A percentile compares a stretch with the other conserved stretches of the same genome.
phyloP scores from a whole-genome alignment of 306 rosid genomes.

The Senna siamea region DNA sequence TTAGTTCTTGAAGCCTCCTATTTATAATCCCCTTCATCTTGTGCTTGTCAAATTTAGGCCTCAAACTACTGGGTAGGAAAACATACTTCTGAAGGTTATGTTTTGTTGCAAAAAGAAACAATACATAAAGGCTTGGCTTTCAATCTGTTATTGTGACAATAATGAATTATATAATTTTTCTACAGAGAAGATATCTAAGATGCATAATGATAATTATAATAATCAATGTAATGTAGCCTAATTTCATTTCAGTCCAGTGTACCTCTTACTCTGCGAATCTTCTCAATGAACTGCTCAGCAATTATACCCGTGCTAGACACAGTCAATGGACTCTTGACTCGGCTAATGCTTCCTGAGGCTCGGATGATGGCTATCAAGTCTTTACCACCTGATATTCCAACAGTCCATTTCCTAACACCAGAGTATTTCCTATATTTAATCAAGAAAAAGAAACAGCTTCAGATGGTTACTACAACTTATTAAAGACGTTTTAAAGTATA shows the following conservation, averaged over 20 bases:
- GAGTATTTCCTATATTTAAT: constrained; percentile 69
- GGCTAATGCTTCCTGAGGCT: constrained; percentile 93
- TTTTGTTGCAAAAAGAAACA: constrained; percentile 10
- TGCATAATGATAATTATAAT: constrained; percentile 16
- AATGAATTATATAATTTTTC: constrained; percentile 9
- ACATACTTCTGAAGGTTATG: constrained; percentile 1
- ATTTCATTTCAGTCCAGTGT: constrained; percentile 31
- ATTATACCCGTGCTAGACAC: constrained; percentile 67
- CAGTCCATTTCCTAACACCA: constrained; percentile 73
- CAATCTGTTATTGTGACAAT: not conserved
- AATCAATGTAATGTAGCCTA: constrained; percentile 18
- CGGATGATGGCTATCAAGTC: constrained; percentile 84
- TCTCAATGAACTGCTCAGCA: constrained; percentile 86
- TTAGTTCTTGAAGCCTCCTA: no score
- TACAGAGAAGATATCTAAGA: not conserved
- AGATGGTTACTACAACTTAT: constrained; percentile 13
- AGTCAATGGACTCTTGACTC: constrained; percentile 64
- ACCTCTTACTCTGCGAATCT: constrained; percentile 87
- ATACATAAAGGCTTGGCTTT: constrained; percentile 23
- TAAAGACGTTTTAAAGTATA: not conserved
- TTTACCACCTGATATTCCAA: constrained; percentile 80
- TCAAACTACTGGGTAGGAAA: constrained; percentile 3
- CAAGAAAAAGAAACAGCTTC: constrained; percentile 15
- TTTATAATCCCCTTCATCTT: not conserved
- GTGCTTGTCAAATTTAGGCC: constrained; percentile 5